phyloP scores from a whole-genome alignment of 2,329 filamentous ascomycete genomes.

The Fusarium veterinarium region DNA sequence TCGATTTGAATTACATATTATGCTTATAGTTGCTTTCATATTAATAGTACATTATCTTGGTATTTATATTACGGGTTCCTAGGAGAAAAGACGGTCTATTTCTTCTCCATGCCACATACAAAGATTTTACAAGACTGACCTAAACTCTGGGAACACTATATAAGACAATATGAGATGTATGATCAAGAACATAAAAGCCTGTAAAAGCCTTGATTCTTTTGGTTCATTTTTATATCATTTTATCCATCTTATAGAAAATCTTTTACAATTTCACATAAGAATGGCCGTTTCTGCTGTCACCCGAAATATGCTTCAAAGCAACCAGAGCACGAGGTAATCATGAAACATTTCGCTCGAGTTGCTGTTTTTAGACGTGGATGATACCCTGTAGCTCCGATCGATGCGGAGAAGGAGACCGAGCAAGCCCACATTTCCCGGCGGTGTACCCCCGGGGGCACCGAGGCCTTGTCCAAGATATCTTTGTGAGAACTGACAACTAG shows the following conservation, averaged over 20 bases:
- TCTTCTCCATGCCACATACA: neutral
- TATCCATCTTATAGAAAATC: neutral
- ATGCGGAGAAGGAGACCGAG: neutral
- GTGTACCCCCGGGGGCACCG: constrained; percentile 1
- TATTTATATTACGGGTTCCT: too few relatives aligned
- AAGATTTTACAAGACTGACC: neutral
- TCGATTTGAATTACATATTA: neutral
- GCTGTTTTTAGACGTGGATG: constrained; percentile 6
- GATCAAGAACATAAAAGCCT: neutral
- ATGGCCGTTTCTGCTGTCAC: neutral
- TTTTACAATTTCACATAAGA: neutral
- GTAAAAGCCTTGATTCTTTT: neutral
- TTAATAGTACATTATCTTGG: neutral
- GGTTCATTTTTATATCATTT: neutral
- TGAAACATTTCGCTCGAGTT: constrained; percentile 20
- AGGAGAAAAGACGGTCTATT: neutral
- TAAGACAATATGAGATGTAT: neutral
- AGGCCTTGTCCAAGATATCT: neutral
- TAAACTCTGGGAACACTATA: neutral
- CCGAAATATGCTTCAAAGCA: neutral
- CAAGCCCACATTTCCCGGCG: constrained; percentile 4
- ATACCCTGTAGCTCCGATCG: constrained; percentile 14
- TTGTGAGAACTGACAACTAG: neutral
- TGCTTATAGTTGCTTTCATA: neutral
- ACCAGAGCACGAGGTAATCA: neutral